A percentile compares a stretch with the other conserved stretches of the same genome.
These are phyloP conservation scores for Plasmodium yoelii DNA, from an alignment of 169 alveolate species.

Conservation along the genomic window DNA sequence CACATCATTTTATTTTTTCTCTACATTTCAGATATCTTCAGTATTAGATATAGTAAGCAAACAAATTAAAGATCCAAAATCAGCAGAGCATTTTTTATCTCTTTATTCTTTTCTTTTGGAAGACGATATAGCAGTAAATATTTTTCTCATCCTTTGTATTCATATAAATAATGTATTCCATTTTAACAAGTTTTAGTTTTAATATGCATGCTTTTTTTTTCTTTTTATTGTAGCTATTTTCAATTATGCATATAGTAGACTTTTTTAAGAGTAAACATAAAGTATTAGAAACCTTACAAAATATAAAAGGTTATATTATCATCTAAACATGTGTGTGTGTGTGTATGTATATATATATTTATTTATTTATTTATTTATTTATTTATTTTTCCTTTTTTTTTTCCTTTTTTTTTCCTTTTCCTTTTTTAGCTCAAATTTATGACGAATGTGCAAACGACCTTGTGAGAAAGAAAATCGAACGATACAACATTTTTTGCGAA, in stretches of 20 bases:
- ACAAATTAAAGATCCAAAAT: slow-evolving; percentile 13
- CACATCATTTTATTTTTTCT: neutral
- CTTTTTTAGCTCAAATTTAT: slow-evolving; percentile 12
- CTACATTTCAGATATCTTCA: slow-evolving; percentile 20
- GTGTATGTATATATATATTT: neutral
- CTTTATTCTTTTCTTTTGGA: slow-evolving; percentile 51
- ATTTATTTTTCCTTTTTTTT: no score
- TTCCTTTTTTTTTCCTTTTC: neutral
- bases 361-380: no score
- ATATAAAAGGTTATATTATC: slow-evolving; percentile 9
- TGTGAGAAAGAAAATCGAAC: slow-evolving; percentile 32
- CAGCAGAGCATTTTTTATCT: slow-evolving; percentile 39
- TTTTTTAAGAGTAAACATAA: slow-evolving; percentile 57
- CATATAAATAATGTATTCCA: neutral
- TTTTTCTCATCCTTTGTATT: neutral
- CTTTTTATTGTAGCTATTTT: slow-evolving; percentile 31
- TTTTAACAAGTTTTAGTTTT: no score
- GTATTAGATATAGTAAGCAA: slow-evolving; percentile 41
- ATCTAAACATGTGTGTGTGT: neutral
- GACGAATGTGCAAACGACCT: slow-evolving; percentile 59
- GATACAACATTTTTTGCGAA: slow-evolving; percentile 47
- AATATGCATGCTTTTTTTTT: neutral
- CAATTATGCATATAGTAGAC: slow-evolving; percentile 49
- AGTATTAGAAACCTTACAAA: slow-evolving; percentile 12
- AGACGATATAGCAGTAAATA: slow-evolving; percentile 26